Evolutionary conservation across 2,329 filamentous ascomycete species (phyloP), one percentile per base, ranked within the genome.

Genomic region (Coniochaeta hoffmannii): DNA sequence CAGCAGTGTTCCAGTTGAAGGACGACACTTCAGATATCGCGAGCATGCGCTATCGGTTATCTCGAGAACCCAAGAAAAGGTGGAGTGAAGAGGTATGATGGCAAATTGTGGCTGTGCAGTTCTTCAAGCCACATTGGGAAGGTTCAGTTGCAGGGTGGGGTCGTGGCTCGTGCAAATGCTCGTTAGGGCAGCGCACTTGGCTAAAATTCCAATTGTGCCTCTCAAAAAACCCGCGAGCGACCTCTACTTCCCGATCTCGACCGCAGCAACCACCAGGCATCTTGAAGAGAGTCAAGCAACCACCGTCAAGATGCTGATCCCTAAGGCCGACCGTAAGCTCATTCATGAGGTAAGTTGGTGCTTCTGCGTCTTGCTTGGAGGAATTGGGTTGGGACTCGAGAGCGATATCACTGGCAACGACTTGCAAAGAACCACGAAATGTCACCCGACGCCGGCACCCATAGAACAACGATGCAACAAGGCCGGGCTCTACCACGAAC

Each of bases 241-340:
- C 69, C 68, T 69, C 71, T n/a, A 71, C 69, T 68, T 68, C 68
- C 64, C 65, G 46, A 50, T 28, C 46, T 31, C n/a, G 31, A 22
- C 34, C 50, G 34, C 19, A 6, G 22, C n/a, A 55, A 50, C 70
- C 71, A 78, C 67, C 68, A 69, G 71, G 77, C 77, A 78, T 82
- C 77, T 75, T 73, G 71, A n/a, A n/a, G n/a, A 61, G 61, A 59
- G 61, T 55, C 60, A 60, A 59, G 57, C 59, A 69, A 74, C 26
- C 26, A 77, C 75, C 76, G 76, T 74, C 76, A 82, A 92, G 88
- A 85, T 85, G 94, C 88, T 99, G 84, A 99, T 99, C 79, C 94
- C 94, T 77, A 97, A 97, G 88, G 89, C 90, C 79, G 94, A 99
- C 83, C 92, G 95, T 83, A 99, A 99, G 90, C 90, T 91, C 88